Evolutionary conservation across 176 grass and related monocot species (phyloP).

Genomic region (Poa annua): DNA sequence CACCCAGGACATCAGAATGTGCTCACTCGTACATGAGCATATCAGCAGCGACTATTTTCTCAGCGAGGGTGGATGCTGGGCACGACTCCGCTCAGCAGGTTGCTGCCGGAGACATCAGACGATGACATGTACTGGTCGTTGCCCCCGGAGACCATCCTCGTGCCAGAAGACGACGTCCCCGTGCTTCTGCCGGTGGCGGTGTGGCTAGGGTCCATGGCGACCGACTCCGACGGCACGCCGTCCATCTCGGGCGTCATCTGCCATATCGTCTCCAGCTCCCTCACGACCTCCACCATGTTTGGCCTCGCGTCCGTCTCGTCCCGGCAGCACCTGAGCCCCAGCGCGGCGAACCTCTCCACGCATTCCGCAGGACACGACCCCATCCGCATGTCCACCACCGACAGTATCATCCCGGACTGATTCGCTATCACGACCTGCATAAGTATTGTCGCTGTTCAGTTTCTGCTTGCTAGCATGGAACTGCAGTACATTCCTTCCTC

Average conservation of each 20-base stretch:
- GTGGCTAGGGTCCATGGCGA: slow-evolving; percentile 13
- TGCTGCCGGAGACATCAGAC: slow-evolving; percentile 81
- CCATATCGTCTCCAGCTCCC: slow-evolving; percentile 67
- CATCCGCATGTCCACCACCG: slow-evolving; percentile 60
- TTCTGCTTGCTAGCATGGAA: neutral
- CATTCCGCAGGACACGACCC: slow-evolving; percentile 58
- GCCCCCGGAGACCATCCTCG: slow-evolving; percentile 37
- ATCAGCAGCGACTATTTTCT: neutral
- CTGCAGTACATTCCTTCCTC: neutral
- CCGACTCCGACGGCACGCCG: slow-evolving; percentile 37
- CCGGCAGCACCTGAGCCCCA: slow-evolving; percentile 61
- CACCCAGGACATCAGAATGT: too few species aligned
- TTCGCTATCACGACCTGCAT: slow-evolving; percentile 49
- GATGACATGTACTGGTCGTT: slow-evolving; percentile 71
- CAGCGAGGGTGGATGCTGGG: slow-evolving; percentile 71
- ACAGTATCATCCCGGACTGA: slow-evolving; percentile 60
- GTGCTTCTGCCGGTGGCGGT: slow-evolving; percentile 7
- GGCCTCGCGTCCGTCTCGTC: slow-evolving; percentile 68
- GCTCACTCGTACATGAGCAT: too few species aligned
- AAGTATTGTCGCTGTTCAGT: neutral
- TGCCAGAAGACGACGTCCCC: slow-evolving; percentile 37
- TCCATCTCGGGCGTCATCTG: slow-evolving; percentile 58
- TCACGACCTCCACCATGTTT: slow-evolving; percentile 60
- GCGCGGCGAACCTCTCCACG: slow-evolving; percentile 54
- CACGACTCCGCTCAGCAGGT: slow-evolving; percentile 78